phyloP scores from a whole-genome alignment of 371 early-diverging fungal genomes.

The Rhizopus stolonifer region DNA sequence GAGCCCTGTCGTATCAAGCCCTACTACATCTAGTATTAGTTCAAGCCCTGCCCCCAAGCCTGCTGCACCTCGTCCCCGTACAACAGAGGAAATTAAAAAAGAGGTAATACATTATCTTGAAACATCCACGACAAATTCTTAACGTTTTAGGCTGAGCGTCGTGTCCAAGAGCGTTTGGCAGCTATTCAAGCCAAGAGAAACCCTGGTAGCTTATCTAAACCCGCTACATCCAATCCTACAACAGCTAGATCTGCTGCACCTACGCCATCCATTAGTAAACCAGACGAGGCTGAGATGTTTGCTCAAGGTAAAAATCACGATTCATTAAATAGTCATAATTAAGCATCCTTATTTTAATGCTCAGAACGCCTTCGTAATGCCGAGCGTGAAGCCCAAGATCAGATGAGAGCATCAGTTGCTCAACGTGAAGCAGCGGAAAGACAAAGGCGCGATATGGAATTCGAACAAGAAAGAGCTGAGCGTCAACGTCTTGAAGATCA shows the following conservation, averaged over 20 bases:
- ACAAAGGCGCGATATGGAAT: conserved; percentile 17
- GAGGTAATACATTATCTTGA: conserved; percentile 27
- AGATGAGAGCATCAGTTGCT: conserved; percentile 25
- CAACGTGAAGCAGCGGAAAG: conserved; percentile 26
- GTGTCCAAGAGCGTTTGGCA: conserved; percentile 53
- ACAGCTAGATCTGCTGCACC: conserved; percentile 8
- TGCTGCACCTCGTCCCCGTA: conserved; percentile 38
- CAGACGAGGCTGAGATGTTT: conserved; percentile 35
- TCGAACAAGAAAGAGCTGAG: conserved; percentile 22
- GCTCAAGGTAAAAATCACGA: conserved; percentile 32
- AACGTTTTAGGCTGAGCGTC: conserved; percentile 44
- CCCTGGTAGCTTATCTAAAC: conserved; percentile 18
- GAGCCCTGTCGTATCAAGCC: conserved; percentile 10
- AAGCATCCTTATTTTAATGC: background rate
- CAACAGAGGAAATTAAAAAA: conserved; percentile 53
- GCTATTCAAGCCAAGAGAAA: conserved; percentile 41
- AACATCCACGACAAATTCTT: background rate
- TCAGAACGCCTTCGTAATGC: conserved; percentile 38
- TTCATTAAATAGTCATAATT: too few relatives aligned
- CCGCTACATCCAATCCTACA: conserved; percentile 19
- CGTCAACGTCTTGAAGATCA: conserved; percentile 25
- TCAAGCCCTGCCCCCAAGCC: conserved; percentile 22
- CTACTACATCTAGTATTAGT: background rate
- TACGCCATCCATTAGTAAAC: conserved; percentile 18
- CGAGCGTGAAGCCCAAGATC: conserved; percentile 38